Conservation (phyloP, 116 monocot species). For the Papilionanthe hybrid region DNA sequence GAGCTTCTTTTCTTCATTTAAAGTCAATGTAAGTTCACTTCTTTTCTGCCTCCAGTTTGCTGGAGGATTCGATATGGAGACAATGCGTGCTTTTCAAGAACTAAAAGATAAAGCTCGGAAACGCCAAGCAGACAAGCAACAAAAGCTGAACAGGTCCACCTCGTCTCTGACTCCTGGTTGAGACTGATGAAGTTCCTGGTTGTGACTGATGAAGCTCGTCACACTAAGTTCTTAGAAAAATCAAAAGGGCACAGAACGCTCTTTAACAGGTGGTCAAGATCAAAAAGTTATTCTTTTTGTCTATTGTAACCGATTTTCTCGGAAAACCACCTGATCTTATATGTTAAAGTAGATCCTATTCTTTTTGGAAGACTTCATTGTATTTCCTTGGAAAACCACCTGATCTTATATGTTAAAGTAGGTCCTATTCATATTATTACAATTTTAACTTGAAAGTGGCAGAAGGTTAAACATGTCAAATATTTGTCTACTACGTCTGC, state of each 20-base stretch:
- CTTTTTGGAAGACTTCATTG: not conserved
- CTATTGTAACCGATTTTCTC: not conserved
- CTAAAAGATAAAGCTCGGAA: slow-evolving; percentile 66
- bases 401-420: not conserved
- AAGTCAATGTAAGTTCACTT: not conserved
- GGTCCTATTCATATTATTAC: not conserved
- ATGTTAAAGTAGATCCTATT: not conserved
- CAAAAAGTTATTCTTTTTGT: not conserved
- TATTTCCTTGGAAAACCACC: not conserved
- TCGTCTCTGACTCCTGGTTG: slow-evolving; percentile 15
- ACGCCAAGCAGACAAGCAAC: slow-evolving; percentile 37
- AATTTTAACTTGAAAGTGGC: not conserved
- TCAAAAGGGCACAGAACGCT: not conserved
- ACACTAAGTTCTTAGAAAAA: not conserved
- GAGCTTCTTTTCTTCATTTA: too few species aligned
- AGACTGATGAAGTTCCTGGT: not conserved
- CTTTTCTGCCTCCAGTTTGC: slow-evolving; percentile 55
- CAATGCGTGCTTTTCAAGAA: slow-evolving; percentile 90
- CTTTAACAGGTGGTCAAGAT: not conserved
- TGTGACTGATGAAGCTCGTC: too few species aligned
- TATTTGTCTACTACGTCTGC: too few species aligned
- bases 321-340: not conserved
- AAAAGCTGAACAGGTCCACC: slow-evolving; percentile 38
- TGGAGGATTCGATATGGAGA: slow-evolving; percentile 92
- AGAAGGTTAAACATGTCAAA: too few species aligned